phyloP scores from a whole-genome alignment of 2,329 filamentous ascomycete species.

The Neoarthrinium moseri region DNA sequence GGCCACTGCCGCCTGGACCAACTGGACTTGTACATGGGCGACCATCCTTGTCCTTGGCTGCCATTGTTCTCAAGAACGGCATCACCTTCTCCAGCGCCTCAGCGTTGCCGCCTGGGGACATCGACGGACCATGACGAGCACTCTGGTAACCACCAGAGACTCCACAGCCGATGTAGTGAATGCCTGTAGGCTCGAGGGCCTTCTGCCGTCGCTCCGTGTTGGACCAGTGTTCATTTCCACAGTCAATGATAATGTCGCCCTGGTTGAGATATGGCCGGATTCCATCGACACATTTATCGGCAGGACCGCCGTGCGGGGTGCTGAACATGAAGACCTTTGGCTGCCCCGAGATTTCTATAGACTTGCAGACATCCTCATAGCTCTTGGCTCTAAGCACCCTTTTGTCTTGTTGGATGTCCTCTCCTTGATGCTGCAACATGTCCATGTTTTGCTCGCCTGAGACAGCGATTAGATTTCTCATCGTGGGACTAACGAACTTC shows the following conservation, averaged over 20 bases:
- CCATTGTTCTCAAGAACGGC: conserved; percentile 59
- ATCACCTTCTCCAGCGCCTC: conserved; percentile 57
- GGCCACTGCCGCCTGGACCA: conserved; percentile 62
- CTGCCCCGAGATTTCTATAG: conserved; percentile 32
- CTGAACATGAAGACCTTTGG: conserved; percentile 53
- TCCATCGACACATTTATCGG: conserved; percentile 35
- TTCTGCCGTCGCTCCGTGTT: conserved; percentile 63
- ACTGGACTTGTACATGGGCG: conserved; percentile 59
- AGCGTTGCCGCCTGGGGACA: conserved; percentile 63
- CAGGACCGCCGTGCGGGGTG: conserved; percentile 43
- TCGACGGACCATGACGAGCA: conserved; percentile 63
- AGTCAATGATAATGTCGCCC: conserved; percentile 68
- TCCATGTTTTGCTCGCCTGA: conserved; percentile 42
- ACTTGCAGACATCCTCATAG: conserved; percentile 49
- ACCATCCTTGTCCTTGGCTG: conserved; percentile 60
- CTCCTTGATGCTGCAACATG: conserved; percentile 32
- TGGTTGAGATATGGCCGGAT: conserved; percentile 47
- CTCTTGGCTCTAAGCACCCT: conserved; percentile 33
- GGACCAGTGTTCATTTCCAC: conserved; percentile 65
- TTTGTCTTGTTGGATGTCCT: conserved; percentile 24
- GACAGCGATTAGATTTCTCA: not conserved
- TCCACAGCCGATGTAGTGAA: conserved; percentile 67
- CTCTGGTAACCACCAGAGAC: conserved; percentile 70
- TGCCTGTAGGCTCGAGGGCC: conserved; percentile 52
- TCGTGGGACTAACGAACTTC: not conserved